phyloP scores from a whole-genome alignment of 2,329 filamentous ascomycete genomes.

The Orbilia oligospora region DNA sequence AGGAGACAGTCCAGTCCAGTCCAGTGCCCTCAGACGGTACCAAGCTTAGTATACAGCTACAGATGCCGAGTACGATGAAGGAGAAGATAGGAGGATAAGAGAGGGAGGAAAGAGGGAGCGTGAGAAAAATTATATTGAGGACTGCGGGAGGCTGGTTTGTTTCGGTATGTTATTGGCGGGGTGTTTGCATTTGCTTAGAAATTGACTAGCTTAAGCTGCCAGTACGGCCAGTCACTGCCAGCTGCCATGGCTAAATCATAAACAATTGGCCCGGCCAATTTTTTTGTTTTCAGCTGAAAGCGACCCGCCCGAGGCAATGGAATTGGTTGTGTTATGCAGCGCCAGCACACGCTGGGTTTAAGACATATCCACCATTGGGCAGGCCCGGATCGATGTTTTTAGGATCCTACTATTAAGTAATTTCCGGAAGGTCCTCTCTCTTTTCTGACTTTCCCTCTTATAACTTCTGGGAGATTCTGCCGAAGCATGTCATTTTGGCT shows the following conservation, averaged over 20 bases:
- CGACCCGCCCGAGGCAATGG: conserved; percentile 43
- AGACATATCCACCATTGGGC: conserved; percentile 40
- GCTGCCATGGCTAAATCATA: conserved; percentile 42
- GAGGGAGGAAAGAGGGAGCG: background rate
- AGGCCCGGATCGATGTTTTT: conserved; percentile 25
- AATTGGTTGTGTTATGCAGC: conserved; percentile 34
- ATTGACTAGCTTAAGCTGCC: conserved; percentile 6
- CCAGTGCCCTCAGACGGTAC: too few species aligned
- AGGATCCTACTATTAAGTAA: conserved; percentile 27
- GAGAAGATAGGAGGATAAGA: background rate
- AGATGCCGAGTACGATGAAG: background rate
- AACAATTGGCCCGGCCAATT: conserved; percentile 36
- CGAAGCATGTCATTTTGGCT: background rate
- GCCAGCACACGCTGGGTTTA: conserved; percentile 43
- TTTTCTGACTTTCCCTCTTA: background rate
- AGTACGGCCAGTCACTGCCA: conserved; percentile 23
- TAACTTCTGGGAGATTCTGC: background rate
- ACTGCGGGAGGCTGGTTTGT: conserved; percentile 15
- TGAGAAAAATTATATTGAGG: conserved; percentile 12
- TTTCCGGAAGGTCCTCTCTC: conserved; percentile 15
- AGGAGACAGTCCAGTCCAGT: background rate
- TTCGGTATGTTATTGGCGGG: conserved; percentile 15
- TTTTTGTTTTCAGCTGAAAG: conserved; percentile 27
- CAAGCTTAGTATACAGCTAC: background rate
- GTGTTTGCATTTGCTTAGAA: conserved; percentile 23